Conservation (phyloP, 805 yeast genomes). For the Blastobotrys terrestris region DNA sequence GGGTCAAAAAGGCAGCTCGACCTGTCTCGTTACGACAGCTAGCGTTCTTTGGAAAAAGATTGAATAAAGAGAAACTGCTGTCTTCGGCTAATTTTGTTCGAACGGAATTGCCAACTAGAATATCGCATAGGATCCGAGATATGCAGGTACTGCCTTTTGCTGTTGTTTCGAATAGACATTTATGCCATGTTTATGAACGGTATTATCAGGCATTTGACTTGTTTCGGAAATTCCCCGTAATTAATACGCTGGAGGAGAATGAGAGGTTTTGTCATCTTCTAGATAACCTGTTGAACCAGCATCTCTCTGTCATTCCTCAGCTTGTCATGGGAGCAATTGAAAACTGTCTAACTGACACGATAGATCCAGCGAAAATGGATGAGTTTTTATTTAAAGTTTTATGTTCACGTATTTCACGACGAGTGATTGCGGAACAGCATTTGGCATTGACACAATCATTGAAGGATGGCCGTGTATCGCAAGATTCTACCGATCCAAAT, state of each 20-base stretch:
- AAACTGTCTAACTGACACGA: constrained; percentile 49
- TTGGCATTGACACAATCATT: constrained; percentile 67
- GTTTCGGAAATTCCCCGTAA: constrained; percentile 65
- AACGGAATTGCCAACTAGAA: constrained; percentile 74
- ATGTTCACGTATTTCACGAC: constrained; percentile 79
- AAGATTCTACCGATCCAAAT: constrained; percentile 35
- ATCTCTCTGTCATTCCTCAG: constrained; percentile 76
- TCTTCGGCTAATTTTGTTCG: constrained; percentile 85
- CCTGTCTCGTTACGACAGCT: constrained; percentile 87
- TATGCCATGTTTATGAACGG: constrained; percentile 81
- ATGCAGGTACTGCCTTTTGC: constrained; percentile 79
- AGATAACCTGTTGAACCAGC: constrained; percentile 60
- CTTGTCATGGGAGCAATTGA: constrained; percentile 91
- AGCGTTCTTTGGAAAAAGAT: constrained; percentile 78
- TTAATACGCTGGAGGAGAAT: constrained; percentile 69
- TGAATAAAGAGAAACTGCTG: constrained; percentile 71
- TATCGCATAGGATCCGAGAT: constrained; percentile 73
- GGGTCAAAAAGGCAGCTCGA: constrained; percentile 64
- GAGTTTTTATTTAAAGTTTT: constrained; percentile 68
- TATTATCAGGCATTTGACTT: constrained; percentile 84
- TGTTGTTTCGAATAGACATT: constrained; percentile 77
- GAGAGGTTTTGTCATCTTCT: constrained; percentile 61
- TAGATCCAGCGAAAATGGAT: constrained; percentile 63
- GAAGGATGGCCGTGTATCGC: constrained; percentile 36
- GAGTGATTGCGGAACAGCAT: constrained; percentile 91